Percentiles rank a stretch among this genome's conserved stretches.
These are phyloP conservation scores for Candida piceae DNA, from an alignment of 805 yeast genomes.

Conservation along the genomic window DNA sequence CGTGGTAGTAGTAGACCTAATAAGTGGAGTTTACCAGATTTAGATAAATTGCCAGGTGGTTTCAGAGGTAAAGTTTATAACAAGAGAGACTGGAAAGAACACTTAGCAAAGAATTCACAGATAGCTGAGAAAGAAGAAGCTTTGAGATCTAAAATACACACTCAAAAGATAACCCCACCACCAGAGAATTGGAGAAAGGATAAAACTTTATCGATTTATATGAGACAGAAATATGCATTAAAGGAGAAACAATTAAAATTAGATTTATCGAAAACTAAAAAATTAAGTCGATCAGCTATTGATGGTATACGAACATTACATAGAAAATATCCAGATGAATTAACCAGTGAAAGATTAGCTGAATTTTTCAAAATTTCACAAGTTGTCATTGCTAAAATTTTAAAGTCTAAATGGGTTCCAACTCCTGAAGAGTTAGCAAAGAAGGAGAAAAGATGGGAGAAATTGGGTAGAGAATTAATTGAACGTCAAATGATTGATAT, in stretches of 20 bases:
- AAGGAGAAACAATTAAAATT: slow-evolving; percentile 53
- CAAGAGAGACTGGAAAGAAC: slow-evolving; percentile 23
- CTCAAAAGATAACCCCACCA: slow-evolving; percentile 22
- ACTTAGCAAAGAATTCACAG: slow-evolving; percentile 17
- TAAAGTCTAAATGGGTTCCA: slow-evolving; percentile 76
- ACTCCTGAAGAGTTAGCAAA: slow-evolving; percentile 44
- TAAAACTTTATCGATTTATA: slow-evolving; percentile 56
- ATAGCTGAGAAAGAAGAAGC: slow-evolving; percentile 11
- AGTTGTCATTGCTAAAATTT: slow-evolving; percentile 74
- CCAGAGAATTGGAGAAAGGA: slow-evolving; percentile 45
- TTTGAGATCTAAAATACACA: slow-evolving; percentile 3
- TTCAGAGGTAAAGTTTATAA: slow-evolving; percentile 31
- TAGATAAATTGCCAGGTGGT: slow-evolving; percentile 29
- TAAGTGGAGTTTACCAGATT: slow-evolving; percentile 33
- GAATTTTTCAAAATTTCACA: slow-evolving; percentile 67
- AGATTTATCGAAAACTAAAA: slow-evolving; percentile 64
- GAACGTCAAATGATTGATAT: slow-evolving; percentile 20
- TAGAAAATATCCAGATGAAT: slow-evolving; percentile 48
- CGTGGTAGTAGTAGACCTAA: slow-evolving; percentile 21
- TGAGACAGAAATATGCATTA: slow-evolving; percentile 59
- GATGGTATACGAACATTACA: slow-evolving; percentile 56
- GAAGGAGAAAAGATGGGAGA: slow-evolving; percentile 47
- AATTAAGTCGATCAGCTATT: slow-evolving; percentile 65
- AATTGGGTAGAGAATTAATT: slow-evolving; percentile 36
- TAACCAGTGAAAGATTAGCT: slow-evolving; percentile 56